phyloP scores from a whole-genome alignment of 1,284 basidiomycete genomes.

The Microbotryum scabiosae region DNA sequence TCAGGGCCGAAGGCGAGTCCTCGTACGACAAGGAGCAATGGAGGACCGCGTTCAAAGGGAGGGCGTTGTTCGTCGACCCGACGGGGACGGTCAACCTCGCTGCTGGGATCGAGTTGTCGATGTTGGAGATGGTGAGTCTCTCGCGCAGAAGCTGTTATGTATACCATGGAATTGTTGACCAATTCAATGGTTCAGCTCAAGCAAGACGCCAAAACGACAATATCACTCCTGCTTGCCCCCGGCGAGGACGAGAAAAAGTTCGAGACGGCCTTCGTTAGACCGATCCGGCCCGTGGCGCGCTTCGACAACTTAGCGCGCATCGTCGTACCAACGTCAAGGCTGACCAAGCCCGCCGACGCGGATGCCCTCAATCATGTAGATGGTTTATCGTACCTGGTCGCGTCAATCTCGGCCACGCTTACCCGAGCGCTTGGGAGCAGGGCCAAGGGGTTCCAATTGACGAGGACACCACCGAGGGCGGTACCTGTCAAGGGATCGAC shows the following conservation, averaged over 20 bases:
- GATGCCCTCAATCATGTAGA: conserved; percentile 17
- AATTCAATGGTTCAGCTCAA: too few species aligned
- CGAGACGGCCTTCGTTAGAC: conserved; percentile 56
- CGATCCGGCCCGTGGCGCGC: conserved; percentile 34
- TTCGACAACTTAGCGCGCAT: conserved; percentile 40
- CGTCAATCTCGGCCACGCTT: conserved; percentile 51
- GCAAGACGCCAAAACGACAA: conserved; percentile 63
- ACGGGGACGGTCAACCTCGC: conserved; percentile 72
- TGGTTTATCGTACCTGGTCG: conserved; percentile 41
- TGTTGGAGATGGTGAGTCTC: conserved; percentile 40
- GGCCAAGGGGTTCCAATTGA: conserved; percentile 22
- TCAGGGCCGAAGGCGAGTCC: conserved; percentile 8
- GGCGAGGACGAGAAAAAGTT: conserved; percentile 54
- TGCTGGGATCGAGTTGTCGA: conserved; percentile 57
- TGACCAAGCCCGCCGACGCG: conserved; percentile 27
- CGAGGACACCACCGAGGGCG: not conserved
- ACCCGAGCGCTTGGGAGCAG: conserved; percentile 54
- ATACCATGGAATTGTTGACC: too few species aligned
- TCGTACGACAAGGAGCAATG: conserved; percentile 24
- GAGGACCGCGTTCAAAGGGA: conserved; percentile 33
- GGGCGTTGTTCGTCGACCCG: conserved; percentile 67
- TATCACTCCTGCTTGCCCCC: conserved; percentile 52
- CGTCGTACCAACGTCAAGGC: not conserved
- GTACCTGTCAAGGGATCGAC: conserved; percentile 14
- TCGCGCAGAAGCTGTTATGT: not conserved